Percentiles rank a stretch among this genome's conserved stretches.
Evolutionary conservation across 129 eudicot genomes (phyloP).

Genomic region (Centaurea solstitialis): DNA sequence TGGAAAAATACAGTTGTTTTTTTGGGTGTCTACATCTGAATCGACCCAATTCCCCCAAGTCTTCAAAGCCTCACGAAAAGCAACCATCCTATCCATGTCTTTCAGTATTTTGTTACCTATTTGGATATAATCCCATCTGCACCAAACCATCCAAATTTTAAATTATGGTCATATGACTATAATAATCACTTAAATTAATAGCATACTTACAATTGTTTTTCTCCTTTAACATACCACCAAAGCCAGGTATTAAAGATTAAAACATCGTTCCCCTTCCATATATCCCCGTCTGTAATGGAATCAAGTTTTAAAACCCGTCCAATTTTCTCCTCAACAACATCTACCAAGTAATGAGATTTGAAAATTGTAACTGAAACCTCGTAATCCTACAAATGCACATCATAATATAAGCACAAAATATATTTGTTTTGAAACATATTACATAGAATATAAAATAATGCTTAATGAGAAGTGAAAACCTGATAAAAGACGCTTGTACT

Average conservation of each 20-base stretch:
- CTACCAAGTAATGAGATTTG: constrained; percentile 55
- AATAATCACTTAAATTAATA: not conserved
- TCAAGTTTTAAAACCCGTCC: constrained; percentile 70
- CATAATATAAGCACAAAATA: not conserved
- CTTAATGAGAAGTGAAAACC: constrained; percentile 16
- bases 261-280: constrained; percentile 60
- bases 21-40: constrained; percentile 36
- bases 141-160: not conserved
- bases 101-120: constrained; percentile 26
- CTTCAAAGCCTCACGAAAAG: constrained; percentile 44
- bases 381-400: constrained; percentile 51
- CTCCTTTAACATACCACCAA: constrained; percentile 70
- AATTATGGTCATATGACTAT: not conserved
- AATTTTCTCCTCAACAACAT: constrained; percentile 27
- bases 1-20: constrained; percentile 61
- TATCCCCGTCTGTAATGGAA: constrained; percentile 49
- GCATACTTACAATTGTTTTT: constrained; percentile 53
- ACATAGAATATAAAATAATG: not conserved
- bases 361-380: constrained; percentile 47
- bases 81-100: constrained; percentile 72
- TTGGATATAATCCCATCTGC: constrained; percentile 73
- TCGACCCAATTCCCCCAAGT: constrained; percentile 80
- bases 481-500: constrained; percentile 27
- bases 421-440: not conserved
- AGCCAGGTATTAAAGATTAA: constrained; percentile 82